Evolutionary conservation across 2,329 filamentous ascomycete genomes (phyloP).

Genomic region (Botrytis medusae): DNA sequence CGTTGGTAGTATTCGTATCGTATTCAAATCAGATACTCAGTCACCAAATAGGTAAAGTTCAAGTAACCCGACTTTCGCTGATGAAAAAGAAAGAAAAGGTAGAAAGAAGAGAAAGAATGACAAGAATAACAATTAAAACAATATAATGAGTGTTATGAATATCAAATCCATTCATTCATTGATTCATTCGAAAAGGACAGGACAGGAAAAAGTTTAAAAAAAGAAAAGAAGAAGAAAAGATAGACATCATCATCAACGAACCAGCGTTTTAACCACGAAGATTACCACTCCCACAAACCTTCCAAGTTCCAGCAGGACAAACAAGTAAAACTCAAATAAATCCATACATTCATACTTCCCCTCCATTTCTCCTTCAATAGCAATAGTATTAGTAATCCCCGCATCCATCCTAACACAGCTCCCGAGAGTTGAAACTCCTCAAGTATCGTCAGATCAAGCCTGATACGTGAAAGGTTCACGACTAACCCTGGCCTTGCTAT

Average conservation of each 20-base stretch:
- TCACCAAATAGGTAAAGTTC: not conserved
- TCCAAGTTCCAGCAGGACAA: not conserved
- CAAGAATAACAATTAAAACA: not conserved
- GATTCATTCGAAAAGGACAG: not conserved
- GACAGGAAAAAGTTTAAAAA: not conserved
- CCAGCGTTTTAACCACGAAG: no score
- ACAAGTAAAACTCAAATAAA: not conserved
- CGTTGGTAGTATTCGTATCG: conserved; percentile 22
- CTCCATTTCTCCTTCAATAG: no score
- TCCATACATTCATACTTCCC: not conserved
- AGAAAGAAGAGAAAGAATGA: not conserved
- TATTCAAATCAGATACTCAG: not conserved
- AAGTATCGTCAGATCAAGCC: not conserved
- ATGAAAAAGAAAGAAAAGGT: not conserved
- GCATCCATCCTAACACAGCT: not conserved
- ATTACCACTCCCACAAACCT: no score
- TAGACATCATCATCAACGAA: not conserved
- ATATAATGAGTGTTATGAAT: not conserved
- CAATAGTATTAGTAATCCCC: no score
- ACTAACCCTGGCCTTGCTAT: not conserved
- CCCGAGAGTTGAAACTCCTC: not conserved
- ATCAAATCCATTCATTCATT: not conserved
- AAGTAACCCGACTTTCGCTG: no score
- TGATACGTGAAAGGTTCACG: not conserved
- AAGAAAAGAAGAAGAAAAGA: not conserved